These are phyloP conservation scores for Aspergillus saccharolyticus DNA, from an alignment of 495 filamentous ascomycete genomes.

Conservation along the genomic window DNA sequence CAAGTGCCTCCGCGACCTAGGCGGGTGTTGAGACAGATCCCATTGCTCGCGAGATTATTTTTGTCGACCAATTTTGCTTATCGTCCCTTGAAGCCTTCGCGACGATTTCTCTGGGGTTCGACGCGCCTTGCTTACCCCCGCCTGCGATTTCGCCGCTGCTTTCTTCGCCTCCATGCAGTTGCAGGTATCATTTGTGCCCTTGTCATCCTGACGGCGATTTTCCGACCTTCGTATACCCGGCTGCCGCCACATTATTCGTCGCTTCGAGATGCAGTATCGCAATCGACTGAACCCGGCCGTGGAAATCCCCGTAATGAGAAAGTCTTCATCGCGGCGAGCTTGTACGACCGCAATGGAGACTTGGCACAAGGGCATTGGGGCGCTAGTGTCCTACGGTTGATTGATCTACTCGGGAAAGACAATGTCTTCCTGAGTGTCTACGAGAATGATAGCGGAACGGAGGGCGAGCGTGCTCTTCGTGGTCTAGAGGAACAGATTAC, in stretches of 20 bases:
- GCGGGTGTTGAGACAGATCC: conserved; percentile 18
- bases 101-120: conserved; percentile 24
- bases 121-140: conserved; percentile 27
- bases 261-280: conserved; percentile 33
- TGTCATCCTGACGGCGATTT: conserved; percentile 46
- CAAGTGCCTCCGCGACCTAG: conserved; percentile 31
- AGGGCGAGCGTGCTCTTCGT: conserved; percentile 39
- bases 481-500: conserved; percentile 37
- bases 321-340: conserved; percentile 70
- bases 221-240: conserved; percentile 57
- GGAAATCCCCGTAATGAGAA: conserved; percentile 62
- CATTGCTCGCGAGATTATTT: conserved; percentile 29
- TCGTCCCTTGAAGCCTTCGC: conserved; percentile 28
- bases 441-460: conserved; percentile 63
- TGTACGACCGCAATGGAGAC: conserved; percentile 58
- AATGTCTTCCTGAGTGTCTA: conserved; percentile 55
- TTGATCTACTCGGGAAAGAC: conserved; percentile 53
- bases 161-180: conserved; percentile 57
- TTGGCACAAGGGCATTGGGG: conserved; percentile 66
- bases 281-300: conserved; percentile 42
- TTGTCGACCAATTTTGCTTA: conserved; percentile 29
- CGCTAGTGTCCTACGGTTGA: conserved; percentile 52
- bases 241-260: conserved; percentile 46
- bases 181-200: conserved; percentile 62
- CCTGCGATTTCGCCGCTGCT: conserved; percentile 57